Evolutionary conservation across 257 asterid genomes (phyloP), one percentile per base, ranked within the genome.

Genomic region (Solanum habrochaites): DNA sequence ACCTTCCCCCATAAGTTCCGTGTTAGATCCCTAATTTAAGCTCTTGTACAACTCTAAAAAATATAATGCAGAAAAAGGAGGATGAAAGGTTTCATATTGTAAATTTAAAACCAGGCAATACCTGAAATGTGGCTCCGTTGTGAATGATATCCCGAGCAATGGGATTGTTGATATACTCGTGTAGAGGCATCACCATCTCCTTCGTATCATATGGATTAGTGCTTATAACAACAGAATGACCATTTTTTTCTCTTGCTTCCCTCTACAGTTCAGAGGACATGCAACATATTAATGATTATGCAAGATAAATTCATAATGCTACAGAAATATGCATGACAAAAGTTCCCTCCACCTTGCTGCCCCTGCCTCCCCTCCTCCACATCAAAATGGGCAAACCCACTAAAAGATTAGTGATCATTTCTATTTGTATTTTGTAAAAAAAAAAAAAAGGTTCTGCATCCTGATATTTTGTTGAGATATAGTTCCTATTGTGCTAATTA

Each of bases 101-200:
- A 88, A 43, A 49, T 10, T 27, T 12, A 86, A 83, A 77, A 75
- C 66, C 67, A 74, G 66, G 89, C 21, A 82, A 85, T 90, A 93
- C 99, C 99, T 97, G 99, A 88, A 94, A 97, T 86, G 98, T 96
- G 86, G 99, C 99, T 81, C 99, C 99, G 80, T 97, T 96, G 88
- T 96, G 98, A 89, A 97, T 89, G 89, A 97, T 89, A 37, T 97
- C 99, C 89, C 29, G 92, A 85, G 97, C 96, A 83, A 93, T 92
- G 73, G 99, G 98, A 89, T 94, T 92, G 85, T 94, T 89, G 58
- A 97, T 95, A 93, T 92, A 97, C 83, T 95, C 91, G 40, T 87
- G 98, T 82, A 97, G 91, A 81, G 99, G 99, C 94, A 97, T 97
- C 92, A 93, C 90, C 42, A 93, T 80, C 83, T 93, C 96, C 88